Conservation (phyloP, 1,139 yeast species). For the Taphrina betulina region DNA sequence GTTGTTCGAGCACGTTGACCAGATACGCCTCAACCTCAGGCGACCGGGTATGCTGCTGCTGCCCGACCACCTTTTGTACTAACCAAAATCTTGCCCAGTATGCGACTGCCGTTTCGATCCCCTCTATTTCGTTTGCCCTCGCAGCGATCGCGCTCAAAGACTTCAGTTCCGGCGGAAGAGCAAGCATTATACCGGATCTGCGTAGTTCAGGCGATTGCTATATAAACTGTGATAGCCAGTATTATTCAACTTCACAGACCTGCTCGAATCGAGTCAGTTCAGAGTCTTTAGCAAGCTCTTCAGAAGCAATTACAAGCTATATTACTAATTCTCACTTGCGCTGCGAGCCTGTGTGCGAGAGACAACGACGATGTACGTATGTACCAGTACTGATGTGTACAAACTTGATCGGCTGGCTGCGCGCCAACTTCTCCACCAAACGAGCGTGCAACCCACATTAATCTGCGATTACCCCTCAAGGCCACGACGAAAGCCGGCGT, state of each 20-base stretch:
- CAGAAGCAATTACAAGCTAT: too few species aligned
- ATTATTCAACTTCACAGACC: background rate
- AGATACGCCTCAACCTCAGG: slow-evolving; percentile 19
- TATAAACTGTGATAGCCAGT: background rate
- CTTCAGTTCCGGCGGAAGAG: slow-evolving; percentile 42
- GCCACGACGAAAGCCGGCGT: too few species aligned
- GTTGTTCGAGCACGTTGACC: slow-evolving; percentile 3
- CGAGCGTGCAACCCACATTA: too few species aligned
- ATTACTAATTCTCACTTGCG: background rate
- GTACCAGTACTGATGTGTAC: too few species aligned
- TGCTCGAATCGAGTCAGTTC: background rate
- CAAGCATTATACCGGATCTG: background rate
- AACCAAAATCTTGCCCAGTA: slow-evolving; percentile 52
- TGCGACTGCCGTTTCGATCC: slow-evolving; percentile 55
- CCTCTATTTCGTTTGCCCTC: slow-evolving; percentile 53
- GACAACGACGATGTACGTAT: too few species aligned
- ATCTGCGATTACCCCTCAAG: too few species aligned
- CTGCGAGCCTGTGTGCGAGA: too few species aligned
- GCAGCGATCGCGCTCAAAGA: slow-evolving; percentile 51
- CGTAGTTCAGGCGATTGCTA: background rate
- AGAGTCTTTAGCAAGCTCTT: too few species aligned
- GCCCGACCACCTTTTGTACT: slow-evolving; percentile 20
- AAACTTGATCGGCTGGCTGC: too few species aligned
- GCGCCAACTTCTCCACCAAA: too few species aligned
- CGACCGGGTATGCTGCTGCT: slow-evolving; percentile 8